Evolutionary conservation across 2,329 filamentous ascomycete genomes (phyloP), one percentile per base, ranked within the genome.

Genomic region (Cladophialophora chaetospira): DNA sequence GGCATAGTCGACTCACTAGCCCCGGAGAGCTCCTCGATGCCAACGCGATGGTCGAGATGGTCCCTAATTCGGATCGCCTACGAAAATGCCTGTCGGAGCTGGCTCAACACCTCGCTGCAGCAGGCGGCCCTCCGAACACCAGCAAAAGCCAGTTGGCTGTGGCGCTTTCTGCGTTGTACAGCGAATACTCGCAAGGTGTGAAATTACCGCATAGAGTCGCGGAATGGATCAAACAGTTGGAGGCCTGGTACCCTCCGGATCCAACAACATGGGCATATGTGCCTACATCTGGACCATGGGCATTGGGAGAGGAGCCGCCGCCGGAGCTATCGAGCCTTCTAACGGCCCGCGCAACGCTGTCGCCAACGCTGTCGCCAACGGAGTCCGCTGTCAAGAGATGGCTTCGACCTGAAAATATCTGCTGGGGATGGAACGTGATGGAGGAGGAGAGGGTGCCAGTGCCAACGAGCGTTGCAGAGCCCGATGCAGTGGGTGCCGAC

Each of bases 401-500:
- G 62, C 49, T 65, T 43, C 49, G 52, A 23, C 62, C 62, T 29
- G 50, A 62, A 29, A 57, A 57, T 28, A 48, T 77, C 44, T 71
- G 73, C 43, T 77, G 75, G 75, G 71, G 72, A 21, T 76, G 73
- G 70, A 70, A 71, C 57, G 67, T 75, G 40, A 68, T 68, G 36
- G 70, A 75, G 47, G 70, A 75, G 36, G 74, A 77, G 44, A 57
- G 47, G 10, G 57, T 66, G 2, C 35, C 43, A 42, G 53, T 66
- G 6, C 62, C 64, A 3, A 48, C 54, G 11, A 51, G 40, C 42
- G 36, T 63, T 21, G n/a, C 50, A 38, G 50, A 25, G 10, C 21
- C 11, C 33, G 40, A 36, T 4, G 36, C 10, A 2, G 19, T n/a
- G 19, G 35, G 33, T n/a, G n/a, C 8, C 35, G 29, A 15, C 5